Conservation (phyloP, 352 stramenopile genomes). For the Elongisporangium anandrum region DNA sequence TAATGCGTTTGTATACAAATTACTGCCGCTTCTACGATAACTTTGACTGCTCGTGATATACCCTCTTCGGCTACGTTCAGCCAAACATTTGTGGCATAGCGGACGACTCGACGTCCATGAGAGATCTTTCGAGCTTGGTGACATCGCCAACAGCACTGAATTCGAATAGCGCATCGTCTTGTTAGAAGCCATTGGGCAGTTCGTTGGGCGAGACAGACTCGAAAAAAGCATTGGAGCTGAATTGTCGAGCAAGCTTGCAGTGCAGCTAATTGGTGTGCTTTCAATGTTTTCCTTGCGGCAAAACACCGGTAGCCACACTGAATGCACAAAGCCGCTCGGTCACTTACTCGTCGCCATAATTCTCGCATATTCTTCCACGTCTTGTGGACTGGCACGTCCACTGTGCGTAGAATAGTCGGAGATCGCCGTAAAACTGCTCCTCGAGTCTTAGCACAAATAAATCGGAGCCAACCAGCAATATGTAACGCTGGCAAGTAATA, state of each 20-base stretch:
- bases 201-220: conserved; percentile 29
- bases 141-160: conserved; percentile 54
- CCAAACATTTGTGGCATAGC: conserved; percentile 14
- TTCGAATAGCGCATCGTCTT: conserved; percentile 19
- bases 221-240: conserved; percentile 41
- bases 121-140: conserved; percentile 17
- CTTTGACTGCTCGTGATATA: conserved; percentile 10
- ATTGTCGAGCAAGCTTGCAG: conserved; percentile 15
- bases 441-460: conserved; percentile 15
- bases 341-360: conserved; percentile 21
- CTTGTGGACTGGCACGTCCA: conserved; percentile 34
- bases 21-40: conserved; percentile 22
- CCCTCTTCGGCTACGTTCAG: conserved; percentile 10
- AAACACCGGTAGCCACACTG: conserved; percentile 32
- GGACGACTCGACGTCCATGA: conserved; percentile 11
- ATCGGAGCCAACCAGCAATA: conserved; percentile 37
- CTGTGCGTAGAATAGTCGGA: conserved; percentile 22
- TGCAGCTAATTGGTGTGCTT: conserved; percentile 13
- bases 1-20: conserved; percentile 38
- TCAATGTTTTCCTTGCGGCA: conserved; percentile 19
- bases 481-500: conserved; percentile 30
- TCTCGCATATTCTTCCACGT: conserved; percentile 14
- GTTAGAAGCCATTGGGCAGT: conserved; percentile 17
- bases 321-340: conserved; percentile 18
- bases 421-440: conserved; percentile 35